Evolutionary conservation across 1,139 yeast genomes (phyloP), one percentile per base, ranked within the genome.

Genomic region (Geotrichum fermentans): DNA sequence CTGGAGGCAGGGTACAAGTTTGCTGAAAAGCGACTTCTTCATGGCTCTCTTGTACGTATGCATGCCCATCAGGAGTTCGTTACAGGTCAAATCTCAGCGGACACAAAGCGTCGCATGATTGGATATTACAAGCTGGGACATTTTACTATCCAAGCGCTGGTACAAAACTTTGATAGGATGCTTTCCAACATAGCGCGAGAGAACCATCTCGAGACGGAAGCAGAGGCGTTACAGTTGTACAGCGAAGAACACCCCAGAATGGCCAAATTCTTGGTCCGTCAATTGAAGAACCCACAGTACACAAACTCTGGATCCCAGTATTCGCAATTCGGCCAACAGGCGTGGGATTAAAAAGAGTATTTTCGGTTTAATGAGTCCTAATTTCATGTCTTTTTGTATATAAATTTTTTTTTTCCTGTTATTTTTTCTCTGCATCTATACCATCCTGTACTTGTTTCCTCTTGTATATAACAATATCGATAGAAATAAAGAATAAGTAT

Each of bases 51-150:
- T 3, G 24, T 29, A 16, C 26, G 36, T 2, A 29, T 29, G 36
- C 35, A 29, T 29, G 28, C 46, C 21, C 30, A 40, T 5, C 4
- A 26, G 14, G 17, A 8, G 28, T 33, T 26, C 38, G 24, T 13
- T 40, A 17, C 26, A 32, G 38, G 38, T 2, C 21, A 37, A 16
- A 33, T 35, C 37, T 34, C 35, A 3, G 42, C 34, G 3, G 42
- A 43, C 8, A 28, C 24, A 14, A 43, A 47, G 28, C 33, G 43
- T 10, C 33, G 33, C 16, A 11, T 41, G 6, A 34, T 47, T 17
- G 46, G 46, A 10, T 40, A 47, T 14, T 43, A 43, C 21, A 47
- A 43, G 28, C 38, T 47, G 36, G 28, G 37, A 14, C 16, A 24
- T 21, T 22, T n/a, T 7, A 22, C 43, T 4, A 24, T 41, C 11